Evolutionary conservation across 1,284 basidiomycete genomes (phyloP), one percentile per base, ranked within the genome.

Genomic region (Cystobasidium sp.): DNA sequence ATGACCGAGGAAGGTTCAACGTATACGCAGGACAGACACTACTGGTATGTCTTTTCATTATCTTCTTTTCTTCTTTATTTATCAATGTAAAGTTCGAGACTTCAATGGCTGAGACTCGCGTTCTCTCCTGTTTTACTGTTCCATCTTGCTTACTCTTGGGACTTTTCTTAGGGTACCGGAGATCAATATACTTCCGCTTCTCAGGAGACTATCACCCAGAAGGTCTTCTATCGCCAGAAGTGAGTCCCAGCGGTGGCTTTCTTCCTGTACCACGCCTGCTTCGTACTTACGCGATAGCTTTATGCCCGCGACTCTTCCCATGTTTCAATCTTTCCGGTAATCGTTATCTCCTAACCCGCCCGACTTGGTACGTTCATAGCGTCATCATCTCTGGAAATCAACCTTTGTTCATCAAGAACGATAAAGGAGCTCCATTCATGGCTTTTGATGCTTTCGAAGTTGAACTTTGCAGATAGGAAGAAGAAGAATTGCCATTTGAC

Each of bases 351-450:
- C n/a, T n/a, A n/a, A n/a, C n/a, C n/a, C n/a, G n/a, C n/a, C n/a
- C n/a, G n/a, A n/a, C n/a, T n/a, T n/a, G n/a, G n/a, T n/a, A n/a
- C n/a, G n/a, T n/a, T n/a, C n/a, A n/a, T 22, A 62, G 59, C 59
- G 41, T 62, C 41, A n/a, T 31, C 16, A 62, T 62, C 14, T 31
- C 9, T 41, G 59, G 59, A 12, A 31, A 31, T 39, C 39, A 37
- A n/a, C 18, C 14, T 2, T 62, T 66, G 24, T 47, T 66, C 16
- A 66, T 66, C 64, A 66, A 66, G 51, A 66, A 66, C 39, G 64
- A 66, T 22, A 66, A 66, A 53, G 64, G 64, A 39, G 64, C 64
- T 16, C 51, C 8, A 1, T 66, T 39, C 39, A 51, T 66, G 49
- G 64, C 49, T 3, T 66, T 66, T 51, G 63, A 65, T 24, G 63